Evolutionary conservation across 768 basidiomycete genomes (phyloP).

Genomic region (Xerocomellus dryophilus): DNA sequence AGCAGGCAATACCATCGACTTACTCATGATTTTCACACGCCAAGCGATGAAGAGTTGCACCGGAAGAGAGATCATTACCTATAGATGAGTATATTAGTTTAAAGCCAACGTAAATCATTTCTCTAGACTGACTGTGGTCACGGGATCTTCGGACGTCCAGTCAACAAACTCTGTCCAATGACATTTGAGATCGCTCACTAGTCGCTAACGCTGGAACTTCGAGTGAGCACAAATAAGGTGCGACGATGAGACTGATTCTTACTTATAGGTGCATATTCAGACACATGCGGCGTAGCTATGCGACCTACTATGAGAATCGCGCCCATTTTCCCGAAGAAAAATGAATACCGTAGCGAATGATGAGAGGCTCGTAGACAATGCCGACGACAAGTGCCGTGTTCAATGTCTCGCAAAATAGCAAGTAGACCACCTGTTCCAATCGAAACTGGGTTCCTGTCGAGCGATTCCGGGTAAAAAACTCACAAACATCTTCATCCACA

Average conservation of each 20-base stretch:
- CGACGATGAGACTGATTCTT: background rate
- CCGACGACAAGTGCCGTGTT: conserved; percentile 44
- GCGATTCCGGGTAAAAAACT: conserved; percentile 9
- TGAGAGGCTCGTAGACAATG: conserved; percentile 47
- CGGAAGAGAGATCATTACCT: conserved; percentile 44
- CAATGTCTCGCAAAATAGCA: conserved; percentile 49
- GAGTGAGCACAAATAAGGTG: conserved; percentile 21
- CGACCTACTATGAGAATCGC: conserved; percentile 21
- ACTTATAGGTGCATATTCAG: background rate
- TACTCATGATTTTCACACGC: conserved; percentile 38
- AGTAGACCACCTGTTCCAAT: conserved; percentile 35
- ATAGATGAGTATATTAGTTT: background rate
- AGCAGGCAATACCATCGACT: conserved; percentile 24
- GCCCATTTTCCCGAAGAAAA: background rate
- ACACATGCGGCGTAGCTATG: conserved; percentile 17
- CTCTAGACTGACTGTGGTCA: conserved; percentile 37
- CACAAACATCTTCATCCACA: conserved; percentile 47
- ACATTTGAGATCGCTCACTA: conserved; percentile 2
- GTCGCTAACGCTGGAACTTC: conserved; percentile 9
- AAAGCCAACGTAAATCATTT: background rate
- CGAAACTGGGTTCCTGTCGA: background rate
- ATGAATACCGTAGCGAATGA: conserved; percentile 42
- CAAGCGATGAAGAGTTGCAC: conserved; percentile 50
- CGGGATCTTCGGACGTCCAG: conserved; percentile 36
- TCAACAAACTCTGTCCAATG: background rate